Evolutionary conservation across 2,329 filamentous ascomycete species (phyloP), one percentile per base, ranked within the genome.

Genomic region (Colletotrichum phormii): DNA sequence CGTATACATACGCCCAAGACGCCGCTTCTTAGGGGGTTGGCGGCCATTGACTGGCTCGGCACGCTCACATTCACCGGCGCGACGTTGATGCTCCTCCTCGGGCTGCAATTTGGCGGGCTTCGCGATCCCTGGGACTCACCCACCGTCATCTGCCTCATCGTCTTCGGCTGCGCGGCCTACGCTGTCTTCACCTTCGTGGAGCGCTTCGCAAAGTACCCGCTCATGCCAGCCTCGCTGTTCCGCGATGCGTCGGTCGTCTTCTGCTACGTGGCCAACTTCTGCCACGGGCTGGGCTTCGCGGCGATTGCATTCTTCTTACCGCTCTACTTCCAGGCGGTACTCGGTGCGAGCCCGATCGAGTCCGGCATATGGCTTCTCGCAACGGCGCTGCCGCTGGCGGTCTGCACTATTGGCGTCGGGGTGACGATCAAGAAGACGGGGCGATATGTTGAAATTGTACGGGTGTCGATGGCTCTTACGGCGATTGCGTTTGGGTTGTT

Each of bases 1-100:
- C 90, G 92, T 78, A 82, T 94, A 31, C 90, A 94, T 79, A 93
- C 91, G 42, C 92, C 92, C 0, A 86, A 87, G 67, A 94, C 92
- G 0, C 87, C 90, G 0, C 60, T 75, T 3, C 11, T 72, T 5
- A 81, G 91, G 63, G 93, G 92, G 0, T 82, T 94, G 5, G 86
- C 88, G 37, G 91, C 92, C 22, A 86, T 91, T 58, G 89, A 91
- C 80, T 91, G 89, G 89, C 74, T 84, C 0, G 88, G 88, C 46
- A 88, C 85, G 69, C 15, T 87, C 5, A 82, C 88, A 35, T 90
- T 97, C 79, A 88, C 95, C 29, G 93, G 93, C 54, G 94, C 92
- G 24, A 95, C 94, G 0, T 86, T 97, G 24, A 96, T 97, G 94
- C 87, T 97, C 75, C 89, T 98, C 4, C 90, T 98, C 54, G 95